Evolutionary conservation across 2,329 filamentous ascomycete genomes (phyloP).

Genomic region (Catunica adiposa): DNA sequence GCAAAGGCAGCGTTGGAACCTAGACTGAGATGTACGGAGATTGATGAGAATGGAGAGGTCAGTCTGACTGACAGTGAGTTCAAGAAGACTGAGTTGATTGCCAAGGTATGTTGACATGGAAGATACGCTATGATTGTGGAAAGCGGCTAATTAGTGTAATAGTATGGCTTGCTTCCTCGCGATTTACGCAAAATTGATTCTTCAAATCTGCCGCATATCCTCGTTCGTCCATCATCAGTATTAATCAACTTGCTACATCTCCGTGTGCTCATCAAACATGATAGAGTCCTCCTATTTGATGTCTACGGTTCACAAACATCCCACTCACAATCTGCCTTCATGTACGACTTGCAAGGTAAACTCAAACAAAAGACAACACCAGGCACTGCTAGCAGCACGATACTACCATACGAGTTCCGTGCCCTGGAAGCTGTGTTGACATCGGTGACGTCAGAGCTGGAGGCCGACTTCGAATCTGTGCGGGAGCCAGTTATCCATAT

Average conservation of each 20-base stretch:
- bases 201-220: constrained; percentile 83
- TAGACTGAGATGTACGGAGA: constrained; percentile 80
- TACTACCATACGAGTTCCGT: constrained; percentile 83
- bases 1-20: constrained; percentile 70
- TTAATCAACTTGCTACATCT: constrained; percentile 93
- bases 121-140: background rate
- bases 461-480: constrained; percentile 87
- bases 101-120: constrained; percentile 43
- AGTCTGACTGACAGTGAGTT: constrained; percentile 90
- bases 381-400: constrained; percentile 23
- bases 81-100: constrained; percentile 92
- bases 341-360: constrained; percentile 92
- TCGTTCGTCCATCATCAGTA: constrained; percentile 83
- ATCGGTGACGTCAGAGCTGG: constrained; percentile 78
- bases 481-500: constrained; percentile 83
- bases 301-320: constrained; percentile 89
- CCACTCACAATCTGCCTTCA: constrained; percentile 90
- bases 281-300: constrained; percentile 88
- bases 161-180: constrained; percentile 85
- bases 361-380: constrained; percentile 53
- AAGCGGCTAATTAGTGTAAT: constrained; percentile 10
- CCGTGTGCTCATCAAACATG: constrained; percentile 84
- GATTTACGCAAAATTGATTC: constrained; percentile 97
- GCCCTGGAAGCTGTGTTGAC: constrained; percentile 90
- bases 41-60: constrained; percentile 81